Evolutionary conservation across 2,329 filamentous ascomycete genomes (phyloP).

Genomic region (Aureobasidium leucospermi): DNA sequence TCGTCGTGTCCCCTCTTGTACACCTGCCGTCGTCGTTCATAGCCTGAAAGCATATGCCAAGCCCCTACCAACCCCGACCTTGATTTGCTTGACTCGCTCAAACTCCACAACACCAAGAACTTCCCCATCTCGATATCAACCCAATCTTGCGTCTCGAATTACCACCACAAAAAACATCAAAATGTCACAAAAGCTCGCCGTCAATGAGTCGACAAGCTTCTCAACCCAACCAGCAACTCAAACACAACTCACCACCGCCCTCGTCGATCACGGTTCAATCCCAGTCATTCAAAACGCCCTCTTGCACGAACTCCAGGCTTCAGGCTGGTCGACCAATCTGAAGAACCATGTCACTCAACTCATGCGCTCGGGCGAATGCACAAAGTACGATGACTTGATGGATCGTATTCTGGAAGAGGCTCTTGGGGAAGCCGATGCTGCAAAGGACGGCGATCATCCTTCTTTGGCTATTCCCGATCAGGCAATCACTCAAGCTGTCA

Average conservation of each 20-base stretch:
- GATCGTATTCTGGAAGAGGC: conserved; percentile 44
- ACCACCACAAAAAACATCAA: conserved; percentile 18
- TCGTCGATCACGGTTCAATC: conserved; percentile 43
- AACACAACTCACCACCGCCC: conserved; percentile 36
- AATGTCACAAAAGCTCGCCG: conserved; percentile 26
- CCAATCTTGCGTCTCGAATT: conserved; percentile 2
- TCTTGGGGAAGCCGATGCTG: conserved; percentile 15
- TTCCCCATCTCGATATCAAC: not conserved
- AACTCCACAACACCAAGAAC: not conserved
- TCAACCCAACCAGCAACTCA: conserved; percentile 28
- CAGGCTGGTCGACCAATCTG: conserved; percentile 53
- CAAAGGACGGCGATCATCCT: not conserved
- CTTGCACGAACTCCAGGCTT: conserved; percentile 47
- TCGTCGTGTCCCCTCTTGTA: not conserved
- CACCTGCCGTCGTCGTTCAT: not conserved
- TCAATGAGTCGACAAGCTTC: conserved; percentile 37
- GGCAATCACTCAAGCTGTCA: conserved; percentile 46
- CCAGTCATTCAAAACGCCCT: conserved; percentile 49
- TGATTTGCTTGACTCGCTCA: not conserved
- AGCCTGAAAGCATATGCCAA: conserved; percentile 2
- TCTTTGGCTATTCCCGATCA: conserved; percentile 25
- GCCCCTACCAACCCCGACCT: not conserved
- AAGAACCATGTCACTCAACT: conserved; percentile 48
- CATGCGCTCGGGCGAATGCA: conserved; percentile 50
- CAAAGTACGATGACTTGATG: conserved; percentile 50